phyloP scores from a whole-genome alignment of 345 rosid species.

The Nephelium lappaceum region DNA sequence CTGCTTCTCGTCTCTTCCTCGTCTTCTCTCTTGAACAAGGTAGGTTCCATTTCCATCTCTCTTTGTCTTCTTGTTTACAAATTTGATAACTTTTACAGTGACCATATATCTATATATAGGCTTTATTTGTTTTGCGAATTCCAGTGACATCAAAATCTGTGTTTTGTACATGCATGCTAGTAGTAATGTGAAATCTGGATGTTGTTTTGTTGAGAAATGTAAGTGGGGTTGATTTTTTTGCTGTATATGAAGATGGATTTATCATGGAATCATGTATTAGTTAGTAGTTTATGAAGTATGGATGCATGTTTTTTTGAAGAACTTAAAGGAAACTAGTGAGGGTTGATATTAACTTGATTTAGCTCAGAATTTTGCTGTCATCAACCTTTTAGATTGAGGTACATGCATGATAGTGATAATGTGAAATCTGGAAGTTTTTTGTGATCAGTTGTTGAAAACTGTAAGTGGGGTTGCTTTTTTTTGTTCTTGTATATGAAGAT shows the following conservation, averaged over 20 bases:
- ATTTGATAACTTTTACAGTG: background rate
- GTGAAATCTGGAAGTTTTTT: background rate
- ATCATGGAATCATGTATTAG: too few species aligned
- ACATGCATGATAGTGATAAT: too few species aligned
- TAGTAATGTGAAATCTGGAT: too few species aligned
- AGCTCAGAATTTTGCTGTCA: constrained; percentile 16
- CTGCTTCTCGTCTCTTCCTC: background rate
- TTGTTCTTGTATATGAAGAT: background rate
- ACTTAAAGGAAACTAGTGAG: too few species aligned
- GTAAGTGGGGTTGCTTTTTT: background rate
- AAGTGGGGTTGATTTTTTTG: too few species aligned
- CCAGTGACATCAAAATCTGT: background rate
- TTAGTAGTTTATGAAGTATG: too few species aligned
- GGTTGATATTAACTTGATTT: too few species aligned
- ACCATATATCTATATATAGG: background rate
- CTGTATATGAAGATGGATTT: too few species aligned
- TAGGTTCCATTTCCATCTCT: background rate
- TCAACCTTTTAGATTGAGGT: too few species aligned
- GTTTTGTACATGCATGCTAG: too few species aligned
- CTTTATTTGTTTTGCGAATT: background rate
- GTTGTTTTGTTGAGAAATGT: too few species aligned
- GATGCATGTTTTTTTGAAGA: too few species aligned
- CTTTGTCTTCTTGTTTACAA: background rate
- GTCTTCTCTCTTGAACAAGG: background rate
- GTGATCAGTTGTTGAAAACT: background rate